A percentile compares a stretch with the other conserved stretches of the same genome.
phyloP scores from a whole-genome alignment of 169 alveolate genomes.

The Hepatocystis sp. region DNA sequence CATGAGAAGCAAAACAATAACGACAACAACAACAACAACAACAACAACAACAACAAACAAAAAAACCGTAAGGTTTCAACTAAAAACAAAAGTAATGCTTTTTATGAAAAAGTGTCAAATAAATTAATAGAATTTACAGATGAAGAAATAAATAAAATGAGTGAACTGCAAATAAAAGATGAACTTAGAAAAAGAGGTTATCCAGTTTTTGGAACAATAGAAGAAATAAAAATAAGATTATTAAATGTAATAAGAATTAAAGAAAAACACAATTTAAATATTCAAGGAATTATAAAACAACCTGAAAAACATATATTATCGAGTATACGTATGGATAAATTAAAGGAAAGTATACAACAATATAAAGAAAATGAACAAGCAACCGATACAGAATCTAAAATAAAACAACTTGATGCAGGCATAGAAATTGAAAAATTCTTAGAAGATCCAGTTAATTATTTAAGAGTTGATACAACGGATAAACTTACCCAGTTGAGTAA shows the following conservation, averaged over 20 bases:
- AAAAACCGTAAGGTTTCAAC: neutral
- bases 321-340: slow-evolving; percentile 18
- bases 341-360: slow-evolving; percentile 16
- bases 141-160: slow-evolving; percentile 51
- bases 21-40: neutral
- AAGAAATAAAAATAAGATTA: slow-evolving; percentile 37
- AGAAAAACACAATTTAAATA: slow-evolving; percentile 17
- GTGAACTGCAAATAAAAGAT: slow-evolving; percentile 25
- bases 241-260: slow-evolving; percentile 31
- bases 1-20: neutral
- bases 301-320: slow-evolving; percentile 51
- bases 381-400: slow-evolving; percentile 60
- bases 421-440: slow-evolving; percentile 37
- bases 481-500: neutral
- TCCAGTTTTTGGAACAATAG: slow-evolving; percentile 52
- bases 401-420: slow-evolving; percentile 52
- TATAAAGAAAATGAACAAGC: slow-evolving; percentile 33
- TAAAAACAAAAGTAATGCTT: neutral
- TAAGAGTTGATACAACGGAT: slow-evolving; percentile 31
- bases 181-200: slow-evolving; percentile 66
- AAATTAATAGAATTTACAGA: slow-evolving; percentile 27
- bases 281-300: slow-evolving; percentile 11
- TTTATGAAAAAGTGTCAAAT: neutral
- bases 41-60: neutral
- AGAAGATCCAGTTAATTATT: slow-evolving; percentile 47